A percentile compares a stretch with the other conserved stretches of the same genome.
phyloP scores from a whole-genome alignment of 371 early-diverging fungal species.

The Batkoa obscura region DNA sequence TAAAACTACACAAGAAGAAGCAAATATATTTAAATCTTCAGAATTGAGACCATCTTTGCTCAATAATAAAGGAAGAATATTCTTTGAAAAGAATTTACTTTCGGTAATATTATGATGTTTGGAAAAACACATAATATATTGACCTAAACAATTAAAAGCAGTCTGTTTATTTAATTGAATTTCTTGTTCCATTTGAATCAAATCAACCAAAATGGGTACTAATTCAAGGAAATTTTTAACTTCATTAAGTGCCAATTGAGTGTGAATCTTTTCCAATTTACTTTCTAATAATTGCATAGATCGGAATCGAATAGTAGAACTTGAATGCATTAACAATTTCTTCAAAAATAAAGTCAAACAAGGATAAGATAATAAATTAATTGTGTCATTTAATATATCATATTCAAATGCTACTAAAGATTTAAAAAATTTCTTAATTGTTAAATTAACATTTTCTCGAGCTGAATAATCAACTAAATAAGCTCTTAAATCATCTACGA shows the following conservation, averaged over 20 bases:
- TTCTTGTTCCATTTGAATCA: conserved; percentile 24
- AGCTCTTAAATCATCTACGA: conserved; percentile 14
- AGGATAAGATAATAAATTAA: conserved; percentile 47
- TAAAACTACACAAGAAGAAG: conserved; percentile 17
- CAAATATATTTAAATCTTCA: conserved; percentile 34
- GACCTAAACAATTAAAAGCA: conserved; percentile 55
- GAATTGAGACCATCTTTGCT: conserved; percentile 28
- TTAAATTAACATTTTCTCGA: not conserved
- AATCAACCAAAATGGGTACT: conserved; percentile 19
- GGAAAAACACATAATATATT: conserved; percentile 46
- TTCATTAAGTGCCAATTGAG: conserved; percentile 15
- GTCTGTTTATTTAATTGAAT: conserved; percentile 52
- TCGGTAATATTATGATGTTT: conserved; percentile 28
- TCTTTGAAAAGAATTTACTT: conserved; percentile 16
- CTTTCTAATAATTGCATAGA: conserved; percentile 60
- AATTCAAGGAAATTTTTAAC: conserved; percentile 22
- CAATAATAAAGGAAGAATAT: conserved; percentile 33
- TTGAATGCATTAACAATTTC: conserved; percentile 41
- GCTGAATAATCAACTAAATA: not conserved
- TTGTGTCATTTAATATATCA: conserved; percentile 54
- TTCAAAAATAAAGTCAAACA: conserved; percentile 50
- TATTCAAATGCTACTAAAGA: conserved; percentile 35
- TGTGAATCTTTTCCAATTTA: conserved; percentile 19
- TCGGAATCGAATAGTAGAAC: conserved; percentile 50
- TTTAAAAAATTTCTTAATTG: conserved; percentile 32